Conservation (phyloP, 176 grass and related monocot genomes). For the Olyra latifolia region DNA sequence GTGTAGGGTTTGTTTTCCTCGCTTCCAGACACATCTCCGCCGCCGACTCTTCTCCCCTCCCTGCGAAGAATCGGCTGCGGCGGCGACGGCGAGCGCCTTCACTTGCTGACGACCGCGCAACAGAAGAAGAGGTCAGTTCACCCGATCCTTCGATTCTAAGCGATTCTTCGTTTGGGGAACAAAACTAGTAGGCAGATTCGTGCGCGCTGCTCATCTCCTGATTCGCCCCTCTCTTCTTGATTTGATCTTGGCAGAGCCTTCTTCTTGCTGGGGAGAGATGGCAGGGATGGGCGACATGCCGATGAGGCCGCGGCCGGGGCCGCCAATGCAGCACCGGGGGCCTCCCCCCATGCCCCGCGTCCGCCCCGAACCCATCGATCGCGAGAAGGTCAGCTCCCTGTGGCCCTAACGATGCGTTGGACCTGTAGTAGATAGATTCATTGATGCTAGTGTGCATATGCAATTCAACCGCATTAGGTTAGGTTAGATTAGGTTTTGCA, state of each 20-base stretch:
- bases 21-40: neutral
- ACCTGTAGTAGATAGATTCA: neutral
- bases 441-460: neutral
- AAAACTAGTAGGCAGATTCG: neutral
- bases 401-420: neutral
- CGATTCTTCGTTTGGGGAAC: neutral
- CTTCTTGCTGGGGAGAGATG: conserved; percentile 22
- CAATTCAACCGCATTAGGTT: neutral
- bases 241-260: conserved; percentile 20
- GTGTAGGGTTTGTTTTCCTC: conserved; percentile 16
- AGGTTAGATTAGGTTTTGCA: neutral
- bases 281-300: conserved; percentile 51
- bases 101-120: neutral
- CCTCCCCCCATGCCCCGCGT: conserved; percentile 67
- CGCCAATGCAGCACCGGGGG: conserved; percentile 64
- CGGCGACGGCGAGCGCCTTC: conserved; percentile 12
- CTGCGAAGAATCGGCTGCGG: conserved; percentile 27
- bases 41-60: neutral
- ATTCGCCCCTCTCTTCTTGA: neutral
- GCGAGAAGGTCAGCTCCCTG: conserved; percentile 67
- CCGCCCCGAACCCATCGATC: conserved; percentile 77
- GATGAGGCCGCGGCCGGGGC: conserved; percentile 62
- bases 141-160: neutral
- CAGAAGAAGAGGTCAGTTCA: neutral
- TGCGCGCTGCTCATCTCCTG: neutral